These are phyloP conservation scores for Turnera subulata DNA, from an alignment of 345 rosid genomes.

Conservation along the genomic window DNA sequence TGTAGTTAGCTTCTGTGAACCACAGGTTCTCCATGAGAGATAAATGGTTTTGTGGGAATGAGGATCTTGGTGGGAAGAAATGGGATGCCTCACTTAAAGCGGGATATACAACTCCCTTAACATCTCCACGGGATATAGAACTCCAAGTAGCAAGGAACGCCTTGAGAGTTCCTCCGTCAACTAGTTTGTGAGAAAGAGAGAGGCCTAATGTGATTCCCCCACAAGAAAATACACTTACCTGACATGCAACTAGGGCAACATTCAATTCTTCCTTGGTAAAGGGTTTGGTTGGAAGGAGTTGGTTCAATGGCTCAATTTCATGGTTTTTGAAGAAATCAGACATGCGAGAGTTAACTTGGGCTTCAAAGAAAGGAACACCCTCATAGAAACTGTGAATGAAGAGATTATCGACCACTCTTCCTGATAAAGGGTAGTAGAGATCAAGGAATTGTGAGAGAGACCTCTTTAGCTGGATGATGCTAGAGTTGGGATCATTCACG, in stretches of 20 bases:
- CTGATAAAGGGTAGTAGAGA: conserved; percentile 21
- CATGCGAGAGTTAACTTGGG: not conserved
- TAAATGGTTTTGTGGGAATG: too few relatives aligned
- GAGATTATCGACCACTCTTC: conserved; percentile 12
- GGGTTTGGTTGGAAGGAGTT: conserved; percentile 1
- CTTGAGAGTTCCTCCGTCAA: conserved; percentile 4
- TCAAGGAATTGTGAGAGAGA: conserved; percentile 17
- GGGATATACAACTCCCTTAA: not conserved
- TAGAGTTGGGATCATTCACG: not conserved
- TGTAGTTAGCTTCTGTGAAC: not conserved
- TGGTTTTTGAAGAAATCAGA: conserved; percentile 6
- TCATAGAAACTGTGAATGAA: conserved; percentile 9
- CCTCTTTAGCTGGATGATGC: not conserved
- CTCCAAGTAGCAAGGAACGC: conserved; percentile 7
- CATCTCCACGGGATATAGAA: conserved; percentile 1
- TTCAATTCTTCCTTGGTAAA: not conserved
- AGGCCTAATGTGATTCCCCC: conserved; percentile 12
- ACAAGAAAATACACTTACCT: conserved; percentile 4
- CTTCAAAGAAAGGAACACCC: conserved; percentile 14
- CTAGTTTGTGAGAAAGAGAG: not conserved
- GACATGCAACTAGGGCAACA: not conserved
- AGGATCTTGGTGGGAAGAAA: too few relatives aligned
- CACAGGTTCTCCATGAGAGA: too few relatives aligned
- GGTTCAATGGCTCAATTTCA: conserved; percentile 5
- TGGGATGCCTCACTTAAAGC: too few relatives aligned